Conservation (phyloP, 768 basidiomycete species). For the Trametes cubensis region DNA sequence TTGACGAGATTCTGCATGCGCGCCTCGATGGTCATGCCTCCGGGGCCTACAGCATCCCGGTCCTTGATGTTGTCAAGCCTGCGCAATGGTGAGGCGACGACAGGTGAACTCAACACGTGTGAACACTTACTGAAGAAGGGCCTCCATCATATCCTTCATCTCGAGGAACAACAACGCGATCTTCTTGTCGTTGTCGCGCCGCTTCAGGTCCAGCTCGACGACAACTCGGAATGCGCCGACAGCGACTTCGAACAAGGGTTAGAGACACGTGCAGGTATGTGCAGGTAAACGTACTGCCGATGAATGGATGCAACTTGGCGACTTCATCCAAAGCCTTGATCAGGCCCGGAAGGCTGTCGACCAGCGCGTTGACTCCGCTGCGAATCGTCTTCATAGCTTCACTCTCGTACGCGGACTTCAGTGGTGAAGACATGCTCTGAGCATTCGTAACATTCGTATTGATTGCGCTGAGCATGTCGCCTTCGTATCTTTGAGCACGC, state of each 20-base stretch:
- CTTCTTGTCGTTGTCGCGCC: slow-evolving; percentile 55
- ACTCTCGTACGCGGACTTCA: slow-evolving; percentile 17
- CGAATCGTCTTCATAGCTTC: slow-evolving; percentile 21
- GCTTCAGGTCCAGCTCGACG: slow-evolving; percentile 49
- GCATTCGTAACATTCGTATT: neutral
- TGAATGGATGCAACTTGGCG: slow-evolving; percentile 31
- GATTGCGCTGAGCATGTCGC: slow-evolving; percentile 1
- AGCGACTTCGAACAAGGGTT: slow-evolving; percentile 37
- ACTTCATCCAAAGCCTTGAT: slow-evolving; percentile 31
- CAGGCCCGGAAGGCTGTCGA: slow-evolving; percentile 26
- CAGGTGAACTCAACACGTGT: neutral
- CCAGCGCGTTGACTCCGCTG: slow-evolving; percentile 24
- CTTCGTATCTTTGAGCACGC: neutral
- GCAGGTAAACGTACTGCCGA: slow-evolving; percentile 19
- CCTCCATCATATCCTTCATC: slow-evolving; percentile 55
- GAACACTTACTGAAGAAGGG: slow-evolving; percentile 46
- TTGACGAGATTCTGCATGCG: slow-evolving; percentile 38
- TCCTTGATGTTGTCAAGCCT: slow-evolving; percentile 41
- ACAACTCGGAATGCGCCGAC: slow-evolving; percentile 54
- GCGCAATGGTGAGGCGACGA: neutral
- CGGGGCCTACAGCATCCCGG: slow-evolving; percentile 34
- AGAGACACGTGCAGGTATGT: neutral
- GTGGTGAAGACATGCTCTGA: neutral
- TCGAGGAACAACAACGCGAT: slow-evolving; percentile 48
- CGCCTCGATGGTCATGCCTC: slow-evolving; percentile 39